Evolutionary conservation across 805 yeast genomes (phyloP), one percentile per base, ranked within the genome.

Genomic region (Candida yuanshanica): DNA sequence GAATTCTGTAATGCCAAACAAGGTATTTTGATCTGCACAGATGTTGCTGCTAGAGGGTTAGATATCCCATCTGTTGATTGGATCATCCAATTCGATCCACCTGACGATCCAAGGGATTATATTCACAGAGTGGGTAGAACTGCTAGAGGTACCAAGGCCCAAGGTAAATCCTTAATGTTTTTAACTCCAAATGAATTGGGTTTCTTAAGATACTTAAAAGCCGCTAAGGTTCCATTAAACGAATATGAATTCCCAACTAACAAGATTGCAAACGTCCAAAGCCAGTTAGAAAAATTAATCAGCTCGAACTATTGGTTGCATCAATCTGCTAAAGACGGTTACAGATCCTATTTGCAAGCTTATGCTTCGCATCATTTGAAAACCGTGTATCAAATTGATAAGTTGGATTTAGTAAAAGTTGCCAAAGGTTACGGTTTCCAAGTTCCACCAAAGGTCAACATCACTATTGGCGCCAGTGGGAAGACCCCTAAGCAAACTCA

Each of bases 121-220:
- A 93, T 93, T 53, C 99, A 93, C 69, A 81, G 99, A 66, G 99
- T 93, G 27, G 99, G 99, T 51, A 83, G 99, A 73, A 93, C 99
- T 21, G 99, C 99, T 27, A 83, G 99, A 72, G 95, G 95, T 50
- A 77, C 83, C 11, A 60, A 76, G 37, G 98, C 96, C 43, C 82
- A 81, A 60, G 99, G 99, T 56, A 86, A 82, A 65, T 87, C 96
- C 9, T 71, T 93, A 47, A 90, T 93, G 98, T 93, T 93, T 64
- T 73, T 93, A 62, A 82, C 91, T 8, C 99, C 99, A 34, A 79
- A 78, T 33, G 99, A 93, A 66, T 74, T 93, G 38, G 99, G 99
- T 3, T 93, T 93, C 69, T 68, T 93, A 60, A 77, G 98, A 57
- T 93, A 93, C 63, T 75, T 93, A 60, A 93, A 93, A 58, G 95